Conservation (phyloP, 257 asterid species). For the Mentha longifolia region DNA sequence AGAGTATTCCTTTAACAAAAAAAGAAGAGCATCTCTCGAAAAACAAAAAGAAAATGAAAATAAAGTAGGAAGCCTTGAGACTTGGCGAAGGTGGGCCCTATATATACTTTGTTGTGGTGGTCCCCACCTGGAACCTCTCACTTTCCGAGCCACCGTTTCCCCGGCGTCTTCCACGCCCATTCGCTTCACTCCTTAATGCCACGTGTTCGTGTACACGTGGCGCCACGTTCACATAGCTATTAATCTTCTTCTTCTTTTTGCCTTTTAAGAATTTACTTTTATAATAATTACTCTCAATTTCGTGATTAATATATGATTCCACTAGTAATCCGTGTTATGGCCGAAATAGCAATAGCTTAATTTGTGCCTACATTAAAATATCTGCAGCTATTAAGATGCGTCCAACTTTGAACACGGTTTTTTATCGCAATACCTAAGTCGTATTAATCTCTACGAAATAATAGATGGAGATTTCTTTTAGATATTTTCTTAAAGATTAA, state of each 20-base stretch:
- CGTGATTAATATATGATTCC: too few species aligned
- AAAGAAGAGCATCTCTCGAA: not conserved
- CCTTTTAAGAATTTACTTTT: too few species aligned
- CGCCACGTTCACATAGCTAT: constrained; percentile 28
- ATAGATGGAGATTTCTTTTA: too few species aligned
- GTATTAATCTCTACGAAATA: too few species aligned
- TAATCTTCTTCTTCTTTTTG: not conserved
- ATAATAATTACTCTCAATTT: too few species aligned
- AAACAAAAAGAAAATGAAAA: not conserved
- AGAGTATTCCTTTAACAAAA: not conserved
- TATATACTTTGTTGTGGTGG: not conserved
- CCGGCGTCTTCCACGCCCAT: constrained; percentile 40
- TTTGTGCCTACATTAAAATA: too few species aligned
- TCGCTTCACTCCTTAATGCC: constrained; percentile 17
- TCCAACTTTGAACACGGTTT: too few species aligned
- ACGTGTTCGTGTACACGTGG: constrained; percentile 41
- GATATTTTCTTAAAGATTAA: too few species aligned
- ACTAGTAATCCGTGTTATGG: too few species aligned
- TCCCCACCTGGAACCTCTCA: not conserved
- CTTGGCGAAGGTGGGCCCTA: constrained; percentile 35
- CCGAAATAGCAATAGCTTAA: too few species aligned
- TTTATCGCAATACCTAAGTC: too few species aligned
- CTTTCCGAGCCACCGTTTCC: constrained; percentile 35
- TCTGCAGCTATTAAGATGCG: too few species aligned
- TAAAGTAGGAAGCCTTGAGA: constrained; percentile 36